A percentile compares a stretch with the other conserved stretches of the same genome.
Conservation (phyloP, 2,329 filamentous ascomycete genomes). For the Aspergillus brasiliensis region DNA sequence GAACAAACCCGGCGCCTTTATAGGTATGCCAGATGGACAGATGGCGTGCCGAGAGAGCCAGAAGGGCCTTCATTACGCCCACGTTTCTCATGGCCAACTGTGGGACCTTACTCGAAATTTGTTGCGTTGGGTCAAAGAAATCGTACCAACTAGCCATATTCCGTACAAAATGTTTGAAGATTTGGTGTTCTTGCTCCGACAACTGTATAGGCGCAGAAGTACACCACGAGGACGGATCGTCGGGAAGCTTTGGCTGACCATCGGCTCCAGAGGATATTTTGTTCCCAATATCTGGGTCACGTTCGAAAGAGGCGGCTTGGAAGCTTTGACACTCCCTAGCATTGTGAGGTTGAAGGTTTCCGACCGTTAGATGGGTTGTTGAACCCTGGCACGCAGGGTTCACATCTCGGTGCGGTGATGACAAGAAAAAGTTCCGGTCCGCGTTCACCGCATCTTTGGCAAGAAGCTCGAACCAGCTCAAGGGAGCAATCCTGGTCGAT, state of each 20-base stretch:
- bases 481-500: conserved; percentile 45
- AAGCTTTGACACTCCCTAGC: conserved; percentile 22
- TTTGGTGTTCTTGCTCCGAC: conserved; percentile 10
- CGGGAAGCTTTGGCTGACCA: conserved; percentile 6
- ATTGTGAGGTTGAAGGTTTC: conserved; percentile 11
- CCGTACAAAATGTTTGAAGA: conserved; percentile 20
- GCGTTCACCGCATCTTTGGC: conserved; percentile 25
- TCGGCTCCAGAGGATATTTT: conserved; percentile 27
- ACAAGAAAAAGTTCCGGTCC: conserved; percentile 15
- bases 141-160: conserved; percentile 43
- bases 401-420: conserved; percentile 22
- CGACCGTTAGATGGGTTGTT: conserved; percentile 10
- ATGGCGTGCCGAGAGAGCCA: conserved; percentile 59
- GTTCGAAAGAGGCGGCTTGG: conserved; percentile 21
- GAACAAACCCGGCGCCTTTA: neutral
- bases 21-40: conserved; percentile 40
- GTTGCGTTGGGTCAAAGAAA: conserved; percentile 46
- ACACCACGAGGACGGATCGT: conserved; percentile 19
- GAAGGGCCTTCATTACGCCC: conserved; percentile 59
- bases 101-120: conserved; percentile 42
- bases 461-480: conserved; percentile 52
- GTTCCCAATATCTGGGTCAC: conserved; percentile 19
- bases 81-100: conserved; percentile 54
- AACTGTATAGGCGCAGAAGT: conserved; percentile 14
- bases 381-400: conserved; percentile 24